Base-by-base conservation (phyloP, 2,329 filamentous ascomycete species). In the Phialemoniopsis sp. region DNA sequence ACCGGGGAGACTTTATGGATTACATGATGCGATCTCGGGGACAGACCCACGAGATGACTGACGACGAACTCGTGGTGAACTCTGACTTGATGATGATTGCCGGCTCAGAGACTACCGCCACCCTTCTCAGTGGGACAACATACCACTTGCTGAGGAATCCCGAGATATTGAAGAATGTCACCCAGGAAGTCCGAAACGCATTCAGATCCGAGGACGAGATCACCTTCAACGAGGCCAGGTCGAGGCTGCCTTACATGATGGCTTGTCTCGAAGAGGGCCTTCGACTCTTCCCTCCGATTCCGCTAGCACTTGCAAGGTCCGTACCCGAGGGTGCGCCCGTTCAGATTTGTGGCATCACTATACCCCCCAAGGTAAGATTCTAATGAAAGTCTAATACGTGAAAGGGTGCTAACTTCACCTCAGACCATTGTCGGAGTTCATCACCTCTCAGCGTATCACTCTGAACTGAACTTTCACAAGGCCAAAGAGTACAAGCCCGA, bases 31-130 rank as follows among this genome's bases (percentile, higher is more conserved):
- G 13, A 46, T 14, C 31, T 39, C 8, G 43, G 34, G 4, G 6
- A 39, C 8, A 34, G n/a, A n/a, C n/a, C n/a, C n/a, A 36, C 5
- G 41, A 40, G 4, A 36, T 36, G 7, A 13, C 36, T 14, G 41
- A 38, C 10, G 4, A 13, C n/a, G 45, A 48, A 8, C 33, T 43
- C 29, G 14, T 39, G 9, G 16, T 30, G 15, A 46, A 45, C 28
- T 30, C 36, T 16, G 39, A 37, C 15, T 13, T 30, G 4, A 12
- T 46, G 4, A 26, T 43, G 51, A 60, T 67, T 28, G 68, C 65
- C 4, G 68, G 68, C 13, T 68, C 64, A 30, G 70, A 74, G 45
- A 73, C 70, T 1, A 71, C 68, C 8, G 67, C 66, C 6, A 72
- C 65, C 5, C 63, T 66, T 59, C 4, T 54, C 14, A 33, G 55